phyloP scores from a whole-genome alignment of 257 asterid genomes.

The Nicotiana attenuata region DNA sequence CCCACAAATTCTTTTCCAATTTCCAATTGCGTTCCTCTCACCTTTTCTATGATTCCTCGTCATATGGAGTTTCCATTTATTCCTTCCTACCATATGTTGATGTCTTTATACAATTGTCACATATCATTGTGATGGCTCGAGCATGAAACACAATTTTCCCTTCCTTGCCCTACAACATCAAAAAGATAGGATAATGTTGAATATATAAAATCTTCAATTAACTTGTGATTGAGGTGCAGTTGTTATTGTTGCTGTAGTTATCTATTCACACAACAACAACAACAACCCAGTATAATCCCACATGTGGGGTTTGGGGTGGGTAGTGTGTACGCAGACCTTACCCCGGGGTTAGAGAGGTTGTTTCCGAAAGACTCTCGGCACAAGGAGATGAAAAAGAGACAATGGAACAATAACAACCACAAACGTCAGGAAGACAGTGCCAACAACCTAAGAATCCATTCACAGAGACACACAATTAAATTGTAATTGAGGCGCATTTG shows the following conservation, averaged over 20 bases:
- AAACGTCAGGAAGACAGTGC: too few species aligned
- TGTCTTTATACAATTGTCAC: background rate
- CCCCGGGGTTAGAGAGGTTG: too few species aligned
- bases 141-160: background rate
- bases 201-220: background rate
- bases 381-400: too few species aligned
- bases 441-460: too few species aligned
- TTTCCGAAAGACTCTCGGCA: too few species aligned
- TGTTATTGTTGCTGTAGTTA: background rate
- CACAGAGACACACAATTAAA: too few species aligned
- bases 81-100: background rate
- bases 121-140: background rate
- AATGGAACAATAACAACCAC: too few species aligned
- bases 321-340: too few species aligned
- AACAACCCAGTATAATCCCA: too few species aligned
- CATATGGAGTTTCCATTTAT: background rate
- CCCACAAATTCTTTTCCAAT: constrained; percentile 17
- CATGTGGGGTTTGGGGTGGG: too few species aligned
- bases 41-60: background rate
- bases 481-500: background rate
- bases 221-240: background rate
- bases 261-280: too few species aligned
- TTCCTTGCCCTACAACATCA: background rate
- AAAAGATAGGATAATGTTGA: background rate
- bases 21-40: background rate